Conservation (phyloP, 1,284 basidiomycete species). For the Rhodofomes roseus region DNA sequence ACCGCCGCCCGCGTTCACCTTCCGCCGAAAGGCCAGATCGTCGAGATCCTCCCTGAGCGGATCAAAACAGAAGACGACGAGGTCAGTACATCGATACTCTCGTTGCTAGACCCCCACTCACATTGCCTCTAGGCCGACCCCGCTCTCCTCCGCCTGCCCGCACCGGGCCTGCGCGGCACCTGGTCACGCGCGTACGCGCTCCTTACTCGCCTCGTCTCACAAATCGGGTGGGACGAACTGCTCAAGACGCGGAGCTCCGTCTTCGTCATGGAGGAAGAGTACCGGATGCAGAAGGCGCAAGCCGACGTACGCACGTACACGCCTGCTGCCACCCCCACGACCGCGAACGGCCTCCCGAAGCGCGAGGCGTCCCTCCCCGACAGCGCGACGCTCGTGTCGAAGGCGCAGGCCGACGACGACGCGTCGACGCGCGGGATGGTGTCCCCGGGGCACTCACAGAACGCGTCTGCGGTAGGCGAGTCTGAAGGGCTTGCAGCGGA, state of each 20-base stretch:
- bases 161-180: conserved; percentile 91
- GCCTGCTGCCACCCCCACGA: conserved; percentile 44
- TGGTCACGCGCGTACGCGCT: conserved; percentile 94
- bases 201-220: conserved; percentile 84
- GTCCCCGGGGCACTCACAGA: conserved; percentile 21
- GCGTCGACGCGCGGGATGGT: conserved; percentile 67
- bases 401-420: conserved; percentile 57
- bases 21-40: conserved; percentile 83
- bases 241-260: conserved; percentile 91
- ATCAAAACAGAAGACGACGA: conserved; percentile 83
- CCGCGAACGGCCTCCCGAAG: conserved; percentile 36
- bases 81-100: conserved; percentile 32
- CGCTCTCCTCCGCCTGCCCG: conserved; percentile 88
- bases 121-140: conserved; percentile 69
- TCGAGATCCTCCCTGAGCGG: conserved; percentile 74
- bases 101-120: not conserved
- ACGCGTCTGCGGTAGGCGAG: conserved; percentile 3
- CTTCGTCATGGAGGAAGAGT: conserved; percentile 99
- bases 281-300: conserved; percentile 83
- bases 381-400: conserved; percentile 21
- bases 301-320: conserved; percentile 42
- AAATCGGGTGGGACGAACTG: conserved; percentile 98
- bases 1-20: conserved; percentile 82
- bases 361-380: conserved; percentile 21
- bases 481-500: conserved; percentile 19